phyloP scores from a whole-genome alignment of 192 early-diverging fungal genomes.

The Umbelopsis sp. region DNA sequence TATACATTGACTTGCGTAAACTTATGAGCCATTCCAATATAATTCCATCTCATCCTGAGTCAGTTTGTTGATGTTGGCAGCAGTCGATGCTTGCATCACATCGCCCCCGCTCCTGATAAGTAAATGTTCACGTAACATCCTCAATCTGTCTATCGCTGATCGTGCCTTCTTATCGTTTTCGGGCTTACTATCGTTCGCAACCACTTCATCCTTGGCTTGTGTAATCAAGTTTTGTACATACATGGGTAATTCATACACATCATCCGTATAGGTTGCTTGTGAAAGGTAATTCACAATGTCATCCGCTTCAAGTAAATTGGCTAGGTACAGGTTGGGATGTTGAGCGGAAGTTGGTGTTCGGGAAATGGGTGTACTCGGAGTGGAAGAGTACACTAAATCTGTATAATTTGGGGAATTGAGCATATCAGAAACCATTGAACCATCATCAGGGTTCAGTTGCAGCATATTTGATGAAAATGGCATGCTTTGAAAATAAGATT shows the following conservation, averaged over 20 bases:
- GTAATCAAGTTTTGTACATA: conserved; percentile 32
- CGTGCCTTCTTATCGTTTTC: background rate
- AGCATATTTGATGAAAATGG: too few relatives aligned
- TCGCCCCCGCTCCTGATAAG: background rate
- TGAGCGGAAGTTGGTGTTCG: background rate
- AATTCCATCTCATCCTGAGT: background rate
- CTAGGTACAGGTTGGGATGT: conserved; percentile 4
- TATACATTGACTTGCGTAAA: too few relatives aligned
- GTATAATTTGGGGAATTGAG: conserved; percentile 3
- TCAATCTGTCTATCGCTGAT: conserved; percentile 33
- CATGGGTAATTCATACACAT: conserved; percentile 40
- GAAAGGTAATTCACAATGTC: conserved; percentile 42
- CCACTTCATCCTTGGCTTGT: conserved; percentile 38
- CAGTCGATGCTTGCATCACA: background rate
- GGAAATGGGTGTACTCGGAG: background rate
- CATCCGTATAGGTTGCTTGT: conserved; percentile 40
- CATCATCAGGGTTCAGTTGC: background rate
- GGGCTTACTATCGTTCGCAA: background rate
- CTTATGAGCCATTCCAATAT: background rate
- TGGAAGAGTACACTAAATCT: background rate
- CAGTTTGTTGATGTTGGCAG: background rate
- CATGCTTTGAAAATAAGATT: too few relatives aligned
- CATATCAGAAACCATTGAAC: background rate
- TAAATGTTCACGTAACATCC: conserved; percentile 44
- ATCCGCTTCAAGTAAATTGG: conserved; percentile 33